A percentile compares a stretch with the other conserved stretches of the same genome.
Conservation (phyloP, 1,284 basidiomycete genomes). For the Ustilago nuda region DNA sequence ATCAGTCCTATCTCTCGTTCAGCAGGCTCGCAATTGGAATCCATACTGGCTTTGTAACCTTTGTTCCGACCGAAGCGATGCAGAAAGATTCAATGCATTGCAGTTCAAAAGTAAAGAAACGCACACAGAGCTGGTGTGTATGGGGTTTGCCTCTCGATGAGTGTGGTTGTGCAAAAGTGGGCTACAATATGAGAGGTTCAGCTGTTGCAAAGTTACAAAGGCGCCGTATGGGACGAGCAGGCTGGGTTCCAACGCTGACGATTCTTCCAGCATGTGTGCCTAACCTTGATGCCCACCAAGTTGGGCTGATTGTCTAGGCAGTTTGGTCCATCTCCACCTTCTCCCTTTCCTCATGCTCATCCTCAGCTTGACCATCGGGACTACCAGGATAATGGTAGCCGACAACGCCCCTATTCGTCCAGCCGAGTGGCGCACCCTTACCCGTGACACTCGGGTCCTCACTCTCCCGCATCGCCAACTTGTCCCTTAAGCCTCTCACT, state of each 20-base stretch:
- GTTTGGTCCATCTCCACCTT: slow-evolving; percentile 43
- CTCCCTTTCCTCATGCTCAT: not conserved
- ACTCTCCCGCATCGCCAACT: slow-evolving; percentile 58
- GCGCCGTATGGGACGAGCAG: too few species aligned
- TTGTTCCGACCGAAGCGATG: not conserved
- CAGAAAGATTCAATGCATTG: not conserved
- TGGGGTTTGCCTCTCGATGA: too few species aligned
- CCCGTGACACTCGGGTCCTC: slow-evolving; percentile 46
- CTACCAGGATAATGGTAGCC: slow-evolving; percentile 8
- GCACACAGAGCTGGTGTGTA: not conserved
- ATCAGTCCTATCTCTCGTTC: too few species aligned
- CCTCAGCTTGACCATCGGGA: not conserved
- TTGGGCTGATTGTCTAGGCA: slow-evolving; percentile 3
- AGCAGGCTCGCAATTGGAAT: too few species aligned
- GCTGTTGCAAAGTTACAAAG: too few species aligned
- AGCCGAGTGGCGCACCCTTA: slow-evolving; percentile 24
- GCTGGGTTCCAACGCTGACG: too few species aligned
- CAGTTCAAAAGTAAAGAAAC: not conserved
- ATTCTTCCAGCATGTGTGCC: too few species aligned
- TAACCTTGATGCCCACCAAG: too few species aligned
- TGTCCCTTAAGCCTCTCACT: slow-evolving; percentile 75
- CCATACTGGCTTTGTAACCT: too few species aligned
- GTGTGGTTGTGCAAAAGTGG: too few species aligned
- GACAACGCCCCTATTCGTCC: slow-evolving; percentile 19
- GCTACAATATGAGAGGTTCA: too few species aligned